phyloP scores from a whole-genome alignment of 495 filamentous ascomycete genomes.

The Tuber umbilicatum region DNA sequence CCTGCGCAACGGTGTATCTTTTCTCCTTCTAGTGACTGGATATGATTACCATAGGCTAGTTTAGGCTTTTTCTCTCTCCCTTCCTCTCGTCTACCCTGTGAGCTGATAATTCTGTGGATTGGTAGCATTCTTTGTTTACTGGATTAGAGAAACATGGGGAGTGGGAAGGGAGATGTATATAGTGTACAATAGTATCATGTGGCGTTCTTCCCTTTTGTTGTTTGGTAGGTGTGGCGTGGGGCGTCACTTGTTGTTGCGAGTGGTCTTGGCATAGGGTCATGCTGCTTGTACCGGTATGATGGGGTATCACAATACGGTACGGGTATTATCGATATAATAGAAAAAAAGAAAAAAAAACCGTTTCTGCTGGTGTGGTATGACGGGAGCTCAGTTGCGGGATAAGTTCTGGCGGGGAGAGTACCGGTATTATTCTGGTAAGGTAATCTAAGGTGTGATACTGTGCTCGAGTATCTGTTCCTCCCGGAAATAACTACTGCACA shows the following conservation, averaged over 20 bases:
- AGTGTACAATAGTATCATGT: neutral
- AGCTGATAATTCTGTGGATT: neutral
- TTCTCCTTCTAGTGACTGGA: conserved; percentile 5
- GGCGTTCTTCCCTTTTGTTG: neutral
- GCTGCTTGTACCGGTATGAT: too few species aligned
- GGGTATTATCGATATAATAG: too few species aligned
- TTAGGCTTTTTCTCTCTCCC: neutral
- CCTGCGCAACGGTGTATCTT: neutral
- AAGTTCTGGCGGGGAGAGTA: too few species aligned
- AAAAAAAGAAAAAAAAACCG: too few species aligned
- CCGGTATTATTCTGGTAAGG: too few species aligned
- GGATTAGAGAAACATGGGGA: neutral
- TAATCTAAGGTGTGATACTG: too few species aligned
- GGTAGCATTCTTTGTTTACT: neutral
- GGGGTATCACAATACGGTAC: too few species aligned
- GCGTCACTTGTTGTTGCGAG: neutral
- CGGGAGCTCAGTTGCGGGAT: too few species aligned
- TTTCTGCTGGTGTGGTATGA: too few species aligned
- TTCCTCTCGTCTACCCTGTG: neutral
- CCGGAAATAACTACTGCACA: too few species aligned
- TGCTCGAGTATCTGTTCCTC: too few species aligned
- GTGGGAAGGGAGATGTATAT: conserved; percentile 1
- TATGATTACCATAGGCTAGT: neutral
- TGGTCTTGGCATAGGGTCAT: neutral
- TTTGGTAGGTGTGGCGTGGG: neutral